Evolutionary conservation across 768 basidiomycete species (phyloP).

Genomic region (Tricholoma sp.): DNA sequence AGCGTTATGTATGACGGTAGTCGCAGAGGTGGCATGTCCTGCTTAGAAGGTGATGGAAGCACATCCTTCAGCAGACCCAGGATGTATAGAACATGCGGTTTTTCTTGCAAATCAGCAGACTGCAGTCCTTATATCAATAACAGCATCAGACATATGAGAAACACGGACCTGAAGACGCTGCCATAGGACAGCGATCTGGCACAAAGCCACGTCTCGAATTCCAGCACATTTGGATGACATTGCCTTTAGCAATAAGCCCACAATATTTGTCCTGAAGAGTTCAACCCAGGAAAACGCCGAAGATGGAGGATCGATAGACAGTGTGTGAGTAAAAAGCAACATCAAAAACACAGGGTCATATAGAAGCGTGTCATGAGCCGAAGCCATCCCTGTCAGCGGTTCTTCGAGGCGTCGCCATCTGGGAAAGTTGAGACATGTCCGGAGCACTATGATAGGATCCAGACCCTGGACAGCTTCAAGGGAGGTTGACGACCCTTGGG

Average conservation of each 20-base stretch:
- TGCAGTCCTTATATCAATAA: conserved; percentile 15
- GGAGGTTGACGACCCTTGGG: conserved; percentile 36
- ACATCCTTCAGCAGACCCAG: conserved; percentile 61
- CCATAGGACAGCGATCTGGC: conserved; percentile 59
- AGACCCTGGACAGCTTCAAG: conserved; percentile 68
- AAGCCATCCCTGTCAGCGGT: conserved; percentile 19
- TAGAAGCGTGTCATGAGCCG: conserved; percentile 32
- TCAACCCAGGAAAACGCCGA: conserved; percentile 80
- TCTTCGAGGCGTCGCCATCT: conserved; percentile 50
- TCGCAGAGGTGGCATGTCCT: conserved; percentile 32
- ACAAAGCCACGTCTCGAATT: conserved; percentile 56
- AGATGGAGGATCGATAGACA: conserved; percentile 53
- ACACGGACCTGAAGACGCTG: conserved; percentile 55
- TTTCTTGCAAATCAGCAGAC: conserved; percentile 72
- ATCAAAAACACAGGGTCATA: conserved; percentile 84
- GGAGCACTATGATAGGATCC: conserved; percentile 63
- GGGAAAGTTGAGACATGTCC: conserved; percentile 71
- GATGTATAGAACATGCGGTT: conserved; percentile 66
- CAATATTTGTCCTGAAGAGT: conserved; percentile 75
- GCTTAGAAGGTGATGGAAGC: conserved; percentile 37
- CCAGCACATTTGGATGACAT: conserved; percentile 61
- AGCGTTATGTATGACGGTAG: conserved; percentile 78
- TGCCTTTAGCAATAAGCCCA: conserved; percentile 66
- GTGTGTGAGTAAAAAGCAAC: conserved; percentile 58
- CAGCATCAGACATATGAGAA: neutral